phyloP scores from a whole-genome alignment of 495 filamentous ascomycete genomes.

The Penicillium egyptiacum region DNA sequence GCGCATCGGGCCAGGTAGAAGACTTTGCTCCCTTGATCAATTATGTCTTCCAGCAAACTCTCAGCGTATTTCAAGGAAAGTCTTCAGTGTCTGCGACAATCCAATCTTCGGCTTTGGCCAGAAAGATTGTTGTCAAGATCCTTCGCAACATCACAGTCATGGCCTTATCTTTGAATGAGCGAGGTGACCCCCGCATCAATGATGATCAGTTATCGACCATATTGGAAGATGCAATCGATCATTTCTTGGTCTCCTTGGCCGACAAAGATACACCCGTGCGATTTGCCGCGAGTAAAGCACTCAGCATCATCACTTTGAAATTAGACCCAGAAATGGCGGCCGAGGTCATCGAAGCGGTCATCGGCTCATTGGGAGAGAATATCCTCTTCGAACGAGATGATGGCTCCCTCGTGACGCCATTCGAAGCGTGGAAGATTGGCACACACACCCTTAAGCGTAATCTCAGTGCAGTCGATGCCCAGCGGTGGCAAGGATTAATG shows the following conservation, averaged over 20 bases:
- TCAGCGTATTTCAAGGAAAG: slow-evolving; percentile 40
- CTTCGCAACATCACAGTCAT: slow-evolving; percentile 68
- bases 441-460: slow-evolving; percentile 51
- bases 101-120: slow-evolving; percentile 67
- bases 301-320: slow-evolving; percentile 79
- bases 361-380: slow-evolving; percentile 71
- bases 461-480: slow-evolving; percentile 69
- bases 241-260: slow-evolving; percentile 64
- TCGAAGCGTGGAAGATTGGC: slow-evolving; percentile 36
- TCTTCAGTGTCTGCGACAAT: slow-evolving; percentile 49
- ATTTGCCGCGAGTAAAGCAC: slow-evolving; percentile 86
- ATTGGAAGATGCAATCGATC: slow-evolving; percentile 62
- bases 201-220: slow-evolving; percentile 49
- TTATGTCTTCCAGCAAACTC: slow-evolving; percentile 49
- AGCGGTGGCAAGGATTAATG: slow-evolving; percentile 89
- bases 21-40: slow-evolving; percentile 53
- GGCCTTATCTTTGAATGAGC: slow-evolving; percentile 49
- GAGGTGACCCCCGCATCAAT: slow-evolving; percentile 34
- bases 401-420: slow-evolving; percentile 38
- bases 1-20: slow-evolving; percentile 54
- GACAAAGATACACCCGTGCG: slow-evolving; percentile 90
- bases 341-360: slow-evolving; percentile 82
- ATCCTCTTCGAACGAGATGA: slow-evolving; percentile 62
- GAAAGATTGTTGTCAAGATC: slow-evolving; percentile 81
- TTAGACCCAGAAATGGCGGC: slow-evolving; percentile 75